A percentile compares a stretch with the other conserved stretches of the same genome.
phyloP scores from a whole-genome alignment of 1,139 yeast genomes.

The Diutina sp. region DNA sequence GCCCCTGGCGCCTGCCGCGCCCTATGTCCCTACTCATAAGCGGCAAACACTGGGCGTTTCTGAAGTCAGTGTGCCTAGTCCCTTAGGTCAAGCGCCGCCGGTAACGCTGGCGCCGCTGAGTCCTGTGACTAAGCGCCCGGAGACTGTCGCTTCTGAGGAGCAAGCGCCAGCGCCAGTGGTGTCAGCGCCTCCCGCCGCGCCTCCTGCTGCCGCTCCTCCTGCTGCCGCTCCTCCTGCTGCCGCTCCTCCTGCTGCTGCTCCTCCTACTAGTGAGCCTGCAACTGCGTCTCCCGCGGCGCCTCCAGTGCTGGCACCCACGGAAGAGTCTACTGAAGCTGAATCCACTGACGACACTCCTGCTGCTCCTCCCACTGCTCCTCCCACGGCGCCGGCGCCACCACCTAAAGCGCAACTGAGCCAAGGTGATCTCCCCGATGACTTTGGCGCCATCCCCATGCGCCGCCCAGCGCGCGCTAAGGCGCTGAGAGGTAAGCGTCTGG shows the following conservation, averaged over 20 bases:
- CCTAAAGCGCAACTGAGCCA: background rate
- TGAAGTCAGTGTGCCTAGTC: background rate
- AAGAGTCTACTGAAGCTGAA: background rate
- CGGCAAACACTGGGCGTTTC: background rate
- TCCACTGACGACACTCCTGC: background rate
- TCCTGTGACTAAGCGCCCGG: background rate
- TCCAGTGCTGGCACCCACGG: background rate
- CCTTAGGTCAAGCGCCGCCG: background rate
- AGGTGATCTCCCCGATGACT: constrained; percentile 1
- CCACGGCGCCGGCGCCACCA: background rate
- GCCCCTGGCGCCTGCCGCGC: background rate
- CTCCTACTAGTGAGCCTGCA: background rate
- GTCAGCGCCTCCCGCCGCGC: background rate
- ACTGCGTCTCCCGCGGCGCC: background rate
- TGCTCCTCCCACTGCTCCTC: background rate
- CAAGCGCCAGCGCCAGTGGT: background rate
- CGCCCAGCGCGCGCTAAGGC: background rate
- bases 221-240: background rate
- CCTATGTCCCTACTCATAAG: background rate
- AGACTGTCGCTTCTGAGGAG: background rate
- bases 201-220: background rate
- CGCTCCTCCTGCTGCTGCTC: background rate
- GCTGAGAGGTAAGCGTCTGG: background rate
- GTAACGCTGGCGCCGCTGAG: background rate
- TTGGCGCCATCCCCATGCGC: background rate